Conservation (phyloP, 2,329 filamentous ascomycete genomes). For the Lasiodiplodia hormozganensis region DNA sequence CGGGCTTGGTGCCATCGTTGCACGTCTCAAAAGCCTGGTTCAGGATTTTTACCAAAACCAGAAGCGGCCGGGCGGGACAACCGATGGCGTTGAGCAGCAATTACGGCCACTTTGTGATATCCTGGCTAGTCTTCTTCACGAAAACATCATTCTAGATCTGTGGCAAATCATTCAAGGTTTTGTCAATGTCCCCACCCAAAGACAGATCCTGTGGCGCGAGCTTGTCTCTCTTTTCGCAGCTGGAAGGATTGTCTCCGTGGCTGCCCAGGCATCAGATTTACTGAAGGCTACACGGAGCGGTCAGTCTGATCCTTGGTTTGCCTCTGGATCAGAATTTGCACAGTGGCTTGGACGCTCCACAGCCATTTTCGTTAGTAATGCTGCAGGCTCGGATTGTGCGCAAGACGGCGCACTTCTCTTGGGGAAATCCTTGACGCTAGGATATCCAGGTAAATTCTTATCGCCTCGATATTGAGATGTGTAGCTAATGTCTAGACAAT, state of each 20-base stretch:
- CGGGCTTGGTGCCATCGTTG: conserved; percentile 77
- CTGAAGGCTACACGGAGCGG: conserved; percentile 45
- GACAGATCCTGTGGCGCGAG: conserved; percentile 68
- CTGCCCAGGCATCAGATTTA: conserved; percentile 65
- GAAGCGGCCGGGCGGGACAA: conserved; percentile 35
- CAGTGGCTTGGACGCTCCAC: conserved; percentile 76
- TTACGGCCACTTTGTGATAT: conserved; percentile 53
- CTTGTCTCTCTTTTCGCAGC: conserved; percentile 64
- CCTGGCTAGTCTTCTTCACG: conserved; percentile 34
- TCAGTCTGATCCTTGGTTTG: conserved; percentile 62
- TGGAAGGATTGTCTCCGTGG: conserved; percentile 64
- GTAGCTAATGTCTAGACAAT: conserved; percentile 30
- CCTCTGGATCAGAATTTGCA: conserved; percentile 69
- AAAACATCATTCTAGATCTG: conserved; percentile 40
- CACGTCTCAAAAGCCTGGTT: conserved; percentile 70
- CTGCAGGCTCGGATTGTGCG: conserved; percentile 38
- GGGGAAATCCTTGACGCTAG: conserved; percentile 70
- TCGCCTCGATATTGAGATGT: background rate
- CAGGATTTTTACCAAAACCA: conserved; percentile 41
- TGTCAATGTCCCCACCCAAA: conserved; percentile 52
- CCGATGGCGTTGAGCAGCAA: conserved; percentile 38
- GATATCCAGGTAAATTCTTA: conserved; percentile 68
- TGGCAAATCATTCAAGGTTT: conserved; percentile 53
- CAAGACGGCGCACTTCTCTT: conserved; percentile 50
- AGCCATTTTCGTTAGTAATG: conserved; percentile 52